Conservation (phyloP, 73 alveolate genomes). For the Effrenium voratum region DNA sequence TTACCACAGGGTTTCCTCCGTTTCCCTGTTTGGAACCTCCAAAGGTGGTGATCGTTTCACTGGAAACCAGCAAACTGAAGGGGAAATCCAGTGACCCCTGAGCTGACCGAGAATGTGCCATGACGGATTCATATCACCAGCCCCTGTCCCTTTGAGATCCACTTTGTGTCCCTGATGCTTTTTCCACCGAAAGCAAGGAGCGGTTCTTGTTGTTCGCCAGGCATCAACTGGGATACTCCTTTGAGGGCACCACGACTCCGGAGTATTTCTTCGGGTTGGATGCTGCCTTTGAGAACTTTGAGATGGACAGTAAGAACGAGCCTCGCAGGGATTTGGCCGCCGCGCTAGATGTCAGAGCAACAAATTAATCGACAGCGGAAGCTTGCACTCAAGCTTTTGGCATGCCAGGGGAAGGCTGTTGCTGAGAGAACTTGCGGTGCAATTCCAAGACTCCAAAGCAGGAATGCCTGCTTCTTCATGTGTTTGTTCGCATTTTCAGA, state of each 20-base stretch:
- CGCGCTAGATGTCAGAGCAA: neutral
- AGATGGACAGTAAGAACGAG: slow-evolving; percentile 29
- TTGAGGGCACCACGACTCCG: slow-evolving; percentile 69
- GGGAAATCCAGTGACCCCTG: too few relatives aligned
- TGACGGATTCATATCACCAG: neutral
- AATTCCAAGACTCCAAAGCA: too few relatives aligned
- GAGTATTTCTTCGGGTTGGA: slow-evolving; percentile 56
- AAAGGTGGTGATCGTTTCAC: too few relatives aligned
- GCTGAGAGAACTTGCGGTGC: too few relatives aligned
- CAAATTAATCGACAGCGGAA: too few relatives aligned
- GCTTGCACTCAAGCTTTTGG: neutral
- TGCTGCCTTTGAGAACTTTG: slow-evolving; percentile 43
- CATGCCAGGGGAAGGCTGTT: too few relatives aligned
- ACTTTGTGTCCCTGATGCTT: neutral
- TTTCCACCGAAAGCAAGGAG: neutral
- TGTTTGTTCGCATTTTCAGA: too few relatives aligned
- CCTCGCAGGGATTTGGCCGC: neutral
- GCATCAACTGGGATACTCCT: slow-evolving; percentile 63
- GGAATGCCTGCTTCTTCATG: neutral
- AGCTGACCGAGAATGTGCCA: too few relatives aligned
- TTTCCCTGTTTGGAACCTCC: too few relatives aligned
- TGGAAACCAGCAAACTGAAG: too few relatives aligned
- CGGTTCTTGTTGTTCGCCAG: slow-evolving; percentile 3
- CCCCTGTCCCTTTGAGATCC: neutral
- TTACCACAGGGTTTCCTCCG: too few relatives aligned